phyloP scores from a whole-genome alignment of 2,329 filamentous ascomycete genomes.

The Fusarium armeniacum region DNA sequence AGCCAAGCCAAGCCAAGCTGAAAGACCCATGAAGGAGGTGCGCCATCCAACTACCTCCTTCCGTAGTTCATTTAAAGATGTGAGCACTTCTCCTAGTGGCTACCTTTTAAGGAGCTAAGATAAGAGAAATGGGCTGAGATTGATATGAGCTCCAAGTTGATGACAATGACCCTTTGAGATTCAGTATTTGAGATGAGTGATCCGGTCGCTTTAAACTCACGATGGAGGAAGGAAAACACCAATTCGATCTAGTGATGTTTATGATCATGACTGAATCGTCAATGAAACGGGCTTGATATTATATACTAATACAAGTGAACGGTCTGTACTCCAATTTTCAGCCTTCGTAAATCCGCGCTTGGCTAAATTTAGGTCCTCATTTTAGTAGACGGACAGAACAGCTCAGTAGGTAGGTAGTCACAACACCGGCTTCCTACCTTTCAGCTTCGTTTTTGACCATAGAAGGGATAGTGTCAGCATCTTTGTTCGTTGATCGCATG shows the following conservation, averaged over 20 bases:
- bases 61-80: constrained; percentile 35
- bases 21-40: constrained; percentile 29
- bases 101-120: not conserved
- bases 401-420: constrained; percentile 23
- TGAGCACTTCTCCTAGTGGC: constrained; percentile 11
- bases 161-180: constrained; percentile 7
- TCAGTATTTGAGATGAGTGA: constrained; percentile 1
- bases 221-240: constrained; percentile 11
- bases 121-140: constrained; percentile 18
- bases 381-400: constrained; percentile 7
- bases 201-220: not conserved
- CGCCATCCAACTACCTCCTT: constrained; percentile 24
- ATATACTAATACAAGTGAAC: constrained; percentile 20
- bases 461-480: constrained; percentile 5
- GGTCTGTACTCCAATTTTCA: constrained; percentile 36
- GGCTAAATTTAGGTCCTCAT: constrained; percentile 44
- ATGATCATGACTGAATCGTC: constrained; percentile 26
- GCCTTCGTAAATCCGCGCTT: constrained; percentile 11
- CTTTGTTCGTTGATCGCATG: constrained; percentile 13
- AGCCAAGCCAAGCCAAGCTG: constrained; percentile 31
- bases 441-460: constrained; percentile 5
- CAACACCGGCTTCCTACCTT: constrained; percentile 36
- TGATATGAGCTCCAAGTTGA: constrained; percentile 1
- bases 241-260: constrained; percentile 13
- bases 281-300: constrained; percentile 20